Conservation (phyloP, 2,329 filamentous ascomycete species). For the Microdochium bolleyi region DNA sequence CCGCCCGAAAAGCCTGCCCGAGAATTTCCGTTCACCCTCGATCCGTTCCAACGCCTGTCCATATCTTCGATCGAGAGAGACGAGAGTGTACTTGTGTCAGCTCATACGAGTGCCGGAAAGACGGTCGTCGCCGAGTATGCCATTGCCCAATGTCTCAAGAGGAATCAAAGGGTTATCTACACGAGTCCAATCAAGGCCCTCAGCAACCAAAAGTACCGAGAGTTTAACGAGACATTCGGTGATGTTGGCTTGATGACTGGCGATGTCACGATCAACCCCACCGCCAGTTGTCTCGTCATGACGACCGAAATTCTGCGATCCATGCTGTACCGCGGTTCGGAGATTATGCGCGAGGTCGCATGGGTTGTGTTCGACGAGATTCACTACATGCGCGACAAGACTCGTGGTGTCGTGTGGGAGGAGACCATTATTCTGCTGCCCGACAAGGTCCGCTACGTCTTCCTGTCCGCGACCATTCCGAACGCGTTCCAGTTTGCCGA, state of each 20-base stretch:
- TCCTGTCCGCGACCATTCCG: slow-evolving; percentile 94
- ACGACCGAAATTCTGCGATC: slow-evolving; percentile 98
- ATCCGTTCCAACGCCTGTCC: slow-evolving; percentile 94
- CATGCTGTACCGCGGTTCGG: slow-evolving; percentile 95
- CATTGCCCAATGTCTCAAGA: slow-evolving; percentile 92
- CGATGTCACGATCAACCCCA: slow-evolving; percentile 98
- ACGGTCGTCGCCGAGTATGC: slow-evolving; percentile 98
- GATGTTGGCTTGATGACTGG: slow-evolving; percentile 98
- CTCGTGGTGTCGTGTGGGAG: slow-evolving; percentile 95
- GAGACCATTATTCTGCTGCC: slow-evolving; percentile 97
- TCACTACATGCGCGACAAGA: slow-evolving; percentile 94
- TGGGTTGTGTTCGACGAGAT: slow-evolving; percentile 99
- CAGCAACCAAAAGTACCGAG: slow-evolving; percentile 97
- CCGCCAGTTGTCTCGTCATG: slow-evolving; percentile 96
- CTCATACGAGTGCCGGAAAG: slow-evolving; percentile 95
- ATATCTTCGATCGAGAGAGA: slow-evolving; percentile 92
- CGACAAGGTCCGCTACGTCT: slow-evolving; percentile 98
- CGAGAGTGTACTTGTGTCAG: slow-evolving; percentile 93
- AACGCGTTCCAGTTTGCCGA: slow-evolving; percentile 99
- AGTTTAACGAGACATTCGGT: slow-evolving; percentile 91
- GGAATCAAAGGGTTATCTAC: slow-evolving; percentile 97
- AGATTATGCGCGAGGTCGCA: slow-evolving; percentile 98
- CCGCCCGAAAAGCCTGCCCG: slow-evolving; percentile 80
- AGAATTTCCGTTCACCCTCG: slow-evolving; percentile 80
- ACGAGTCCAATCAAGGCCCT: slow-evolving; percentile 98